Evolutionary conservation across 352 stramenopile species (phyloP).

Genomic region (Globisporangium carolinianum): DNA sequence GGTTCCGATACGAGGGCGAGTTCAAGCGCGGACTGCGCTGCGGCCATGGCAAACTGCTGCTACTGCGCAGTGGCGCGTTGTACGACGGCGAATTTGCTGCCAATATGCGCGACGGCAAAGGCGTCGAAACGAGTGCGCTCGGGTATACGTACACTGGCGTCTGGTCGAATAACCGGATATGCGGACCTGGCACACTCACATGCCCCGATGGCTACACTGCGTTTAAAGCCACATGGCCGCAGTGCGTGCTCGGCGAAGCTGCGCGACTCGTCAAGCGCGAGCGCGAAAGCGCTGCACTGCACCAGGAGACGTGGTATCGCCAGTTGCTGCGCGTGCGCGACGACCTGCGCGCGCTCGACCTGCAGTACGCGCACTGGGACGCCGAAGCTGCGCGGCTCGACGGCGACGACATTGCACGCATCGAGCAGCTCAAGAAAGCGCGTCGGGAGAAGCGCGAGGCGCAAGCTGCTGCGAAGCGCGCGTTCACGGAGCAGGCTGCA

Average conservation of each 20-base stretch:
- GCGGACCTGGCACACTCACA: slow-evolving; percentile 35
- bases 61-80: slow-evolving; percentile 30
- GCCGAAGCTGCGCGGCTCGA: slow-evolving; percentile 46
- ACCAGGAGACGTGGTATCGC: slow-evolving; percentile 42
- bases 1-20: slow-evolving; percentile 53
- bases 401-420: slow-evolving; percentile 32
- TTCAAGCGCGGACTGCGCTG: slow-evolving; percentile 38
- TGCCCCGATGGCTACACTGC: slow-evolving; percentile 36
- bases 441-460: slow-evolving; percentile 49
- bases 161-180: slow-evolving; percentile 54
- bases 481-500: slow-evolving; percentile 37
- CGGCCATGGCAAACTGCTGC: slow-evolving; percentile 36
- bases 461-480: slow-evolving; percentile 41
- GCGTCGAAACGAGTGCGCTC: slow-evolving; percentile 50
- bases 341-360: slow-evolving; percentile 51
- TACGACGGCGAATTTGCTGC: slow-evolving; percentile 69
- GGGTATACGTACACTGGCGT: slow-evolving; percentile 49
- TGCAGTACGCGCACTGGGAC: slow-evolving; percentile 55
- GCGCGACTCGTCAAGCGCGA: slow-evolving; percentile 46
- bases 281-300: slow-evolving; percentile 10
- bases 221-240: slow-evolving; percentile 43
- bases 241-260: slow-evolving; percentile 53
- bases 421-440: slow-evolving; percentile 40
- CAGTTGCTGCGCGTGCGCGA: slow-evolving; percentile 56
- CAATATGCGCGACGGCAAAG: slow-evolving; percentile 55